A percentile compares a stretch with the other conserved stretches of the same genome.
These are phyloP conservation scores for Brassica hybrid DNA, from an alignment of 441 rosid species.

Conservation along the genomic window DNA sequence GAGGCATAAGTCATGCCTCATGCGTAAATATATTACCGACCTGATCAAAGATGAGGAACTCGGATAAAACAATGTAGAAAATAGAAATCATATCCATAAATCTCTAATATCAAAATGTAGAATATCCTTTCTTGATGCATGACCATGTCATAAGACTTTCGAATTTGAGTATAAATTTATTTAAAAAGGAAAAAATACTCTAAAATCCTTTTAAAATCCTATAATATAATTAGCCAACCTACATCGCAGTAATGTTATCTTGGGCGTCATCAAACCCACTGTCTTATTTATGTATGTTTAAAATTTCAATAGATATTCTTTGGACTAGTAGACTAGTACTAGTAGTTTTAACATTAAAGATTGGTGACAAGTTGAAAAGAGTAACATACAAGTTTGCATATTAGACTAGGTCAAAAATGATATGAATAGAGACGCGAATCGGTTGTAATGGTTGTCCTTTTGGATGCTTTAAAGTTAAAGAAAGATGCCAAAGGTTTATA, in stretches of 20 bases:
- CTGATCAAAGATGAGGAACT: background rate
- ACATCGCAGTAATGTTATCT: background rate
- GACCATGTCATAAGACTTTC: slow-evolving; percentile 8
- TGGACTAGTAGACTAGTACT: too few relatives aligned
- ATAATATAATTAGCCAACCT: too few relatives aligned
- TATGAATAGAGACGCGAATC: slow-evolving; percentile 27
- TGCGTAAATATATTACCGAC: background rate
- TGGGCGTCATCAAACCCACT: slow-evolving; percentile 26
- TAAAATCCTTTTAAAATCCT: too few relatives aligned
- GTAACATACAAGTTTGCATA: background rate
- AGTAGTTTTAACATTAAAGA: background rate
- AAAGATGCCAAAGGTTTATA: slow-evolving; percentile 42
- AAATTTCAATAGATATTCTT: background rate
- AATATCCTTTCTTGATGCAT: background rate
- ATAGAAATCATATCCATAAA: background rate
- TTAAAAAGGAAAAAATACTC: background rate
- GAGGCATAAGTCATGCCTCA: background rate
- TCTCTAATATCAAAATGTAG: background rate
- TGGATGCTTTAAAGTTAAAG: slow-evolving; percentile 16
- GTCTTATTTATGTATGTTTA: background rate
- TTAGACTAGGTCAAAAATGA: slow-evolving; percentile 13
- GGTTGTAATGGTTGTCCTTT: slow-evolving; percentile 2
- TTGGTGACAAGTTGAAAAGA: slow-evolving; percentile 4
- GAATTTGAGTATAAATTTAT: too few relatives aligned
- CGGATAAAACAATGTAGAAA: background rate